phyloP scores from a whole-genome alignment of 2,329 filamentous ascomycete genomes.

The Fusarium nelsonii region DNA sequence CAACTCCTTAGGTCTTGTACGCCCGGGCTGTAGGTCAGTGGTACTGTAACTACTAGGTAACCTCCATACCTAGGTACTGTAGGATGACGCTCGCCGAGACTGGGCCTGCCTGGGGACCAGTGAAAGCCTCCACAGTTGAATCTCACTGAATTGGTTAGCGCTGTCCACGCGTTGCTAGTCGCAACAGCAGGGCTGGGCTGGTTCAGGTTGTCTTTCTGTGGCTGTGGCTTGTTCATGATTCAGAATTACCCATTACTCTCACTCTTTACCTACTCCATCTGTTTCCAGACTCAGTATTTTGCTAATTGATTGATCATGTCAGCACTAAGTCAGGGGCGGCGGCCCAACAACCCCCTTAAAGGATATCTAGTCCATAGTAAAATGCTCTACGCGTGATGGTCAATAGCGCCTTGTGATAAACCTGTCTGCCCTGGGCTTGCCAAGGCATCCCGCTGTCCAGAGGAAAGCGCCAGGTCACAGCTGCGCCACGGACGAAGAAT shows the following conservation, averaged over 20 bases:
- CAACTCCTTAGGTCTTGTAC: not conserved
- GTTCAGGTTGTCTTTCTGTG: slow-evolving; percentile 15
- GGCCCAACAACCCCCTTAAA: not conserved
- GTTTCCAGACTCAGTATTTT: not conserved
- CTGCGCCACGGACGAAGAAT: slow-evolving; percentile 38
- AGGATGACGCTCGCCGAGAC: slow-evolving; percentile 34
- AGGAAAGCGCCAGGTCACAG: slow-evolving; percentile 9
- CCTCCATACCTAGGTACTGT: too few relatives aligned
- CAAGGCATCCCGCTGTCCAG: slow-evolving; percentile 8
- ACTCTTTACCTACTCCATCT: not conserved
- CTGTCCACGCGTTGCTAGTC: slow-evolving; percentile 42
- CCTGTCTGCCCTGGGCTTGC: slow-evolving; percentile 1
- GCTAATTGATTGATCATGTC: not conserved
- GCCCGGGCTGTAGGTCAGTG: slow-evolving; percentile 2
- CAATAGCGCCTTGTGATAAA: not conserved
- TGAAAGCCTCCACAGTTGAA: slow-evolving; percentile 18
- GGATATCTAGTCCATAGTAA: too few relatives aligned
- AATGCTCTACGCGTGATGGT: not conserved
- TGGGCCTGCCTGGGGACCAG: not conserved
- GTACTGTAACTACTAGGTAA: not conserved
- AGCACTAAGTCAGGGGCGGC: slow-evolving; percentile 19
- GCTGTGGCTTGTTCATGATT: slow-evolving; percentile 20
- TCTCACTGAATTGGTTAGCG: slow-evolving; percentile 5
- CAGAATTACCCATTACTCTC: not conserved
- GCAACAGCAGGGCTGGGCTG: slow-evolving; percentile 27